Base-by-base conservation (phyloP, 148 eudicot species). In the Rhododendron simsii region DNA sequence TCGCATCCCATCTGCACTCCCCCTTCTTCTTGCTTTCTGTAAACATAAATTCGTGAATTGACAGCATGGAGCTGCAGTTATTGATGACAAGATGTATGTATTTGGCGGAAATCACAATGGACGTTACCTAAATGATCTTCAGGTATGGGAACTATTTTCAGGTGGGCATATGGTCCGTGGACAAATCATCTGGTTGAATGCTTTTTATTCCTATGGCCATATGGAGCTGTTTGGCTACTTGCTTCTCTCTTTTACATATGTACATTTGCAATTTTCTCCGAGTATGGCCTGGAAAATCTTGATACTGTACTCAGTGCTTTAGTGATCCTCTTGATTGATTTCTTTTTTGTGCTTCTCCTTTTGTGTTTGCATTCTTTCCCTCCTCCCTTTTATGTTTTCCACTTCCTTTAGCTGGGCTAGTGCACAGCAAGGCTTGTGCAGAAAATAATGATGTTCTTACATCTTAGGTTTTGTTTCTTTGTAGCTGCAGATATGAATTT, bases 101-200 rank as follows among this genome's bases (percentile, higher is more conserved):
- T 94, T 91, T 86, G 98, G 99, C 21, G 99, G 99, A 88, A 97
- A 93, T 87, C 95, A 97, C 92, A 97, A 97, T 91, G 99, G 99
- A 26, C 99, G 98, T 75, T 97, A 97, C 92, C 95, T 97, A 82
- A 95, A 85, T 87, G 99, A 97, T 92, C 98, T 97, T 86, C 99
- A 97, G 98, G 99, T 97, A 87, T 86, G 84, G 48, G 7, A 83
- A 80, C 55, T 81, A 84, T 35, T 48, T 83, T 76, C 30, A 35
- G 16, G 55, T 55, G 63, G 78, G 81, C 69, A 51, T 55, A 13
- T 82, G 11, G 2, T 61, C 13, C 10, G 21, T 33, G 20, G 76
- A 15, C 8, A 33, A 14, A 30, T 71, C 76, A 69, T 69, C 37
- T 30, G 41, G 41, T 71, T 71, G 41, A 30, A 33, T 71, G 20